phyloP scores from a whole-genome alignment of 2,329 filamentous ascomycete species.

The Trichoderma pleuroti region DNA sequence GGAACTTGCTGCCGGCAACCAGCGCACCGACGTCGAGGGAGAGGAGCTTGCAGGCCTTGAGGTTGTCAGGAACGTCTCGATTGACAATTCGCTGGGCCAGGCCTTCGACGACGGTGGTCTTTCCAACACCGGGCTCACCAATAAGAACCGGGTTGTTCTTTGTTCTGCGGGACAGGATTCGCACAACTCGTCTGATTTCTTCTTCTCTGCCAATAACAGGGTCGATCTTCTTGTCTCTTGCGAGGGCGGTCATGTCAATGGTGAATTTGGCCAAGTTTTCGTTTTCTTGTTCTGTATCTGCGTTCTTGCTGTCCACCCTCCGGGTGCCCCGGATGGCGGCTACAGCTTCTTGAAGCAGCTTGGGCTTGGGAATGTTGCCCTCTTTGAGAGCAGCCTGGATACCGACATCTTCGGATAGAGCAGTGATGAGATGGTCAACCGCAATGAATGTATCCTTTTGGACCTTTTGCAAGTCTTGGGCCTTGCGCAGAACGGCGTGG shows the following conservation, averaged over 20 bases:
- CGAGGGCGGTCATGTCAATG: constrained; percentile 96
- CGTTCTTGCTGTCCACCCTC: constrained; percentile 92
- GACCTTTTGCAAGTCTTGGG: constrained; percentile 89
- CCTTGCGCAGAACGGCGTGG: constrained; percentile 75
- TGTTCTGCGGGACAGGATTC: constrained; percentile 86
- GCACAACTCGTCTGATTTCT: constrained; percentile 86
- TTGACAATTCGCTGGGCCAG: constrained; percentile 95
- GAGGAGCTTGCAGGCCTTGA: constrained; percentile 88
- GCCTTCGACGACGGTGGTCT: constrained; percentile 96
- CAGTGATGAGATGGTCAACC: constrained; percentile 88
- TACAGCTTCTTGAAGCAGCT: constrained; percentile 86
- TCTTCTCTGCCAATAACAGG: constrained; percentile 96
- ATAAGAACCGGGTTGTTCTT: constrained; percentile 99
- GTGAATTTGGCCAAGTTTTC: constrained; percentile 98
- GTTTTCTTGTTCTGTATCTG: constrained; percentile 86
- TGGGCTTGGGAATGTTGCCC: constrained; percentile 85
- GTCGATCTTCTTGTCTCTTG: constrained; percentile 94
- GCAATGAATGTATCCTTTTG: constrained; percentile 96
- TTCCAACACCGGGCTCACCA: constrained; percentile 95
- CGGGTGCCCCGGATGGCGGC: constrained; percentile 87
- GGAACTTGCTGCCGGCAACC: constrained; percentile 96
- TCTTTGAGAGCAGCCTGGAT: constrained; percentile 76
- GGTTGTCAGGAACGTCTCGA: constrained; percentile 90
- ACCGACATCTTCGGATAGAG: constrained; percentile 72
- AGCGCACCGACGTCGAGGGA: constrained; percentile 93